Conservation (phyloP, 768 basidiomycete genomes). For the Amanita brunnescens region DNA sequence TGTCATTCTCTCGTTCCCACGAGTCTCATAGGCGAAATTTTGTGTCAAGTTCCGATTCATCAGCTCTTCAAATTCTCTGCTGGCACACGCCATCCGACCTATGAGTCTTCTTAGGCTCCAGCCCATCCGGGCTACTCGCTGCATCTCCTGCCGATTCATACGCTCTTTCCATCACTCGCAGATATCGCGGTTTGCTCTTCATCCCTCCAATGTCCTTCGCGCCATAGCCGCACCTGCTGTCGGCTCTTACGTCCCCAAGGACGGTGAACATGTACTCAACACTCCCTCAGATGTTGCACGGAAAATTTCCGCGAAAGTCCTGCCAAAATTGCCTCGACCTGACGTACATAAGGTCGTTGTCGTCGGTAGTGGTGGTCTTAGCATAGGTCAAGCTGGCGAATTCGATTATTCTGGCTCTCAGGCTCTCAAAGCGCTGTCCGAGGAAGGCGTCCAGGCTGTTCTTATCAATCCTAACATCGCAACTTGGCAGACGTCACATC, state of each 20-base stretch:
- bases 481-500: slow-evolving; percentile 98
- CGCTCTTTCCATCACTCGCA: slow-evolving; percentile 47
- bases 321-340: slow-evolving; percentile 85
- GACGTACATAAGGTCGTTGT: slow-evolving; percentile 93
- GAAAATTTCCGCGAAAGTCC: slow-evolving; percentile 86
- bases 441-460: slow-evolving; percentile 90
- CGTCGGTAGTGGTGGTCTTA: slow-evolving; percentile 92
- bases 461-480: slow-evolving; percentile 99
- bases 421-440: slow-evolving; percentile 93
- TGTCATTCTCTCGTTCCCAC: too few relatives aligned
- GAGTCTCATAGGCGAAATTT: slow-evolving; percentile 2
- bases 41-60: too few relatives aligned
- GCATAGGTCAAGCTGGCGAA: slow-evolving; percentile 98
- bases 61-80: too few relatives aligned
- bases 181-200: slow-evolving; percentile 25
- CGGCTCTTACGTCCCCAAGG: slow-evolving; percentile 55
- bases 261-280: slow-evolving; percentile 73
- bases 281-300: slow-evolving; percentile 94
- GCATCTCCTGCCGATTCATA: slow-evolving; percentile 22
- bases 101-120: slow-evolving; percentile 38
- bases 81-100: too few relatives aligned
- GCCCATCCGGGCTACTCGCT: slow-evolving; percentile 25
- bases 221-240: slow-evolving; percentile 73
- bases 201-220: slow-evolving; percentile 43
- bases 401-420: slow-evolving; percentile 99